These are phyloP conservation scores for Cyclotella choctawhatcheeana DNA, from an alignment of 108 stramenopile genomes.

Conservation along the genomic window DNA sequence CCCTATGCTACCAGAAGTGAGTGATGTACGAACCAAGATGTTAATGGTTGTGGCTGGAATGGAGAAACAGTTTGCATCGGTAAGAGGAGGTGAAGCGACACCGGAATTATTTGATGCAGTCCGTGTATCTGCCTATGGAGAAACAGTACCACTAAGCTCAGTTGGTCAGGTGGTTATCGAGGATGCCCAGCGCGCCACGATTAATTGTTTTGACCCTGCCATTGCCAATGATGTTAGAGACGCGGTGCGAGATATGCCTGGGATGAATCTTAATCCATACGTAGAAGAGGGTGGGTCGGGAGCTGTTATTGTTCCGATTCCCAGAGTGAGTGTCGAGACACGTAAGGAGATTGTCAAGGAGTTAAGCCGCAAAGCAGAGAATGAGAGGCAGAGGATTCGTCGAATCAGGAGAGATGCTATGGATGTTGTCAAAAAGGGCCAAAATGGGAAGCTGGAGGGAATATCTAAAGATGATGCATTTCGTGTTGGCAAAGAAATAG, in stretches of 20 bases:
- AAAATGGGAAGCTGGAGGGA: conserved; percentile 82
- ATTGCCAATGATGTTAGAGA: conserved; percentile 77
- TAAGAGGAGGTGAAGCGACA: conserved; percentile 87
- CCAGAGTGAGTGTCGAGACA: conserved; percentile 72
- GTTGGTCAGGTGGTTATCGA: conserved; percentile 89
- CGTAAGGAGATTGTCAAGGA: conserved; percentile 79
- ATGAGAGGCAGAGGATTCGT: conserved; percentile 67
- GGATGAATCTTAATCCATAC: conserved; percentile 80
- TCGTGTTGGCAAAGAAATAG: conserved; percentile 79
- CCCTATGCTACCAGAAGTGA: conserved; percentile 66
- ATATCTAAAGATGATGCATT: conserved; percentile 91
- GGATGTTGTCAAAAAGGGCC: conserved; percentile 79
- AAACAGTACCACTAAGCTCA: conserved; percentile 63
- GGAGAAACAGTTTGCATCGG: conserved; percentile 67
- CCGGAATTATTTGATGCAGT: conserved; percentile 84
- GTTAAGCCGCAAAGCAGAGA: conserved; percentile 71
- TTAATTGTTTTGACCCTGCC: conserved; percentile 84
- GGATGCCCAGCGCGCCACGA: conserved; percentile 74
- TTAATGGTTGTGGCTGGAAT: conserved; percentile 65
- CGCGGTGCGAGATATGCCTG: conserved; percentile 68
- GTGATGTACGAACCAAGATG: conserved; percentile 61
- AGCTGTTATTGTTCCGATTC: conserved; percentile 77
- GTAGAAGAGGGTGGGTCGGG: conserved; percentile 77
- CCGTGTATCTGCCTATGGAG: conserved; percentile 79
- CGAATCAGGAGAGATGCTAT: conserved; percentile 75